Base-by-base conservation (phyloP, 495 filamentous ascomycete species). In the Talaromyces wortmannii region DNA sequence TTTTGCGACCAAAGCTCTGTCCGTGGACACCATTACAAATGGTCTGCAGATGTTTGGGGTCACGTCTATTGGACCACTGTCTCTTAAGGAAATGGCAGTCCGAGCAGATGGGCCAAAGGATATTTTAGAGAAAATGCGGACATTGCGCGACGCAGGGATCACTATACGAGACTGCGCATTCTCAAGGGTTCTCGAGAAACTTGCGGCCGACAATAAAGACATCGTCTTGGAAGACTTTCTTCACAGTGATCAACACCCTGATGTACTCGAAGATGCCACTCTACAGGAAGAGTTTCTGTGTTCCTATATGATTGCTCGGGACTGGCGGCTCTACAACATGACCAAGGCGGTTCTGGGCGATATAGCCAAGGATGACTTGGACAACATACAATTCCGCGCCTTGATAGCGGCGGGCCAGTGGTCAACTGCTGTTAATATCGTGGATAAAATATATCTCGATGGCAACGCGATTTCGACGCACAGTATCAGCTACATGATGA, bases 211-310 rank as follows among this genome's bases (percentile, higher is more conserved):
- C 52, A 73, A 78, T 6, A 78, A 85, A 12, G 68, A 72, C 1
- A 75, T 81, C 5, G 66, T 86, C 48, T 72, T 92, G 10, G 65
- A 76, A 11, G 74, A 79, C 54, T 61, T 95, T 3, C 61, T 92
- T 2, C 60, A 75, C 18, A 85, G 81, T 50, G 89, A 92, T 60
- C 82, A 90, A 45, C 88, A 94, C 65, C 87, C 87, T 0, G 87
- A 91, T 56, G 74, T 80, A 5, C 81, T 88, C 23, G 88, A 90
- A 52, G 83, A 95, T 64, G 47, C 48, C 0, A 43, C 70, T 1
- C 59, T 83, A 3, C 88, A 89, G 61, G 78, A 84, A 59, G 66
- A 65, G 6, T 66, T 88, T 7, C 67, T 88, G 7, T 48, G 69
- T 2, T 70, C 68, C 12, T 81, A 81, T 59, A 72, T 83, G 30